Evolutionary conservation across 371 early-diverging fungal genomes (phyloP).

Genomic region (Rhizomucor pusillus): DNA sequence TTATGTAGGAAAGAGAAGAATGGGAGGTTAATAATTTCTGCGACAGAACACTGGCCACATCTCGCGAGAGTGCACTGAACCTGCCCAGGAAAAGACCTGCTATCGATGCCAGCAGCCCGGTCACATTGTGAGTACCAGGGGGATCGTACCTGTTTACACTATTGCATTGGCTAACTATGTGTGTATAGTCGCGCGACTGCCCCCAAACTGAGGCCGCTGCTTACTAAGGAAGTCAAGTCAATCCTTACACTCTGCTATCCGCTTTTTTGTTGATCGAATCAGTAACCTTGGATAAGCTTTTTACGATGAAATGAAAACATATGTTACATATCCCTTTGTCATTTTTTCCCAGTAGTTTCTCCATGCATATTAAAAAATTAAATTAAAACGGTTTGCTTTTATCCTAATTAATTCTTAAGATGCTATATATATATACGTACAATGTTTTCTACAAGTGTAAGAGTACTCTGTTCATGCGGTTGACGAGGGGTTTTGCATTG

Average conservation of each 20-base stretch:
- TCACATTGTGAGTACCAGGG: constrained; percentile 36
- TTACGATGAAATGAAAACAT: too few species aligned
- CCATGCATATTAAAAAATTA: too few species aligned
- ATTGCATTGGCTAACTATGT: neutral
- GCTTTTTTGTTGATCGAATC: too few species aligned
- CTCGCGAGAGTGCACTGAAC: constrained; percentile 46
- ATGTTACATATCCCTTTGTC: too few species aligned
- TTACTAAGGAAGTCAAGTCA: too few species aligned
- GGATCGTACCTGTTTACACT: neutral
- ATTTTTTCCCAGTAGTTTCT: too few species aligned
- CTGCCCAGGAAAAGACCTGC: constrained; percentile 52
- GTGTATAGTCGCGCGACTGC: constrained; percentile 24
- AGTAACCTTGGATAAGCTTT: too few species aligned
- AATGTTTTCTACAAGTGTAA: too few species aligned
- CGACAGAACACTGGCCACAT: constrained; percentile 46
- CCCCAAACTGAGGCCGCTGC: constrained; percentile 16
- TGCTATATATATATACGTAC: too few species aligned
- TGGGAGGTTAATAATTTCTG: neutral
- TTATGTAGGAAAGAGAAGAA: neutral
- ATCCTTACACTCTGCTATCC: too few species aligned
- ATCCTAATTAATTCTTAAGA: too few species aligned
- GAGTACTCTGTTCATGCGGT: constrained; percentile 7
- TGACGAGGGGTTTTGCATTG: constrained; percentile 13
- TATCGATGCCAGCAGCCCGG: constrained; percentile 65
- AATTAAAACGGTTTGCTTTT: too few species aligned